Evolutionary conservation across 352 stramenopile species (phyloP).

Genomic region (Phytophthora citrophthora): DNA sequence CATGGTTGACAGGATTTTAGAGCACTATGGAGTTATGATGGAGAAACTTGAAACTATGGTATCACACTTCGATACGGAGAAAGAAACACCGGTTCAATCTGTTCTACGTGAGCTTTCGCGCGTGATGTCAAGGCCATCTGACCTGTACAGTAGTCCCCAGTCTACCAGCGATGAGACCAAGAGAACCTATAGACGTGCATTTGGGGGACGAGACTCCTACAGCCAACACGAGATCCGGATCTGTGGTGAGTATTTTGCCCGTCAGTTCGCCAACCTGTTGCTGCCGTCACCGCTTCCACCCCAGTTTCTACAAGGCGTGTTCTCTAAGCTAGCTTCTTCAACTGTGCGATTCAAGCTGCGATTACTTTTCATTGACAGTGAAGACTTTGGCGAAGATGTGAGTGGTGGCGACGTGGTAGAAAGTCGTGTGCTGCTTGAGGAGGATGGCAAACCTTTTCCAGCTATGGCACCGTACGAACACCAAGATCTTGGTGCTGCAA

Average conservation of each 20-base stretch:
- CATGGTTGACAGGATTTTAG: conserved; percentile 56
- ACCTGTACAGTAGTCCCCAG: conserved; percentile 4
- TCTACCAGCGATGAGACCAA: background rate
- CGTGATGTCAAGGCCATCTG: conserved; percentile 26
- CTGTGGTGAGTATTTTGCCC: conserved; percentile 47
- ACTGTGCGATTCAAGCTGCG: conserved; percentile 66
- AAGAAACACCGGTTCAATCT: background rate
- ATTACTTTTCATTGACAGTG: conserved; percentile 67
- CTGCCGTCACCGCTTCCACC: conserved; percentile 6
- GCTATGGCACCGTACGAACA: conserved; percentile 63
- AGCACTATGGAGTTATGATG: conserved; percentile 50
- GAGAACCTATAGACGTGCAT: conserved; percentile 40
- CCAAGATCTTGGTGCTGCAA: conserved; percentile 79
- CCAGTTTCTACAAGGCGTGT: conserved; percentile 54
- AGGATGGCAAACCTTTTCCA: conserved; percentile 24
- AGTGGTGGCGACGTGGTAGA: background rate
- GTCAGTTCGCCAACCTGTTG: conserved; percentile 55
- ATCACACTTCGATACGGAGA: conserved; percentile 5
- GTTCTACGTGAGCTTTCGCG: conserved; percentile 26
- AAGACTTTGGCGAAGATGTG: conserved; percentile 36
- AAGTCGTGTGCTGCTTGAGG: conserved; percentile 27
- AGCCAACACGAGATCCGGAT: conserved; percentile 53
- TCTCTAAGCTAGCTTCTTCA: conserved; percentile 64
- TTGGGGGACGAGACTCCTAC: conserved; percentile 32
- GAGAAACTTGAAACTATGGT: conserved; percentile 35